Percentiles rank a stretch among this genome's conserved stretches.
phyloP scores from a whole-genome alignment of 305 asterid species.

The Fraxinus dipetala region DNA sequence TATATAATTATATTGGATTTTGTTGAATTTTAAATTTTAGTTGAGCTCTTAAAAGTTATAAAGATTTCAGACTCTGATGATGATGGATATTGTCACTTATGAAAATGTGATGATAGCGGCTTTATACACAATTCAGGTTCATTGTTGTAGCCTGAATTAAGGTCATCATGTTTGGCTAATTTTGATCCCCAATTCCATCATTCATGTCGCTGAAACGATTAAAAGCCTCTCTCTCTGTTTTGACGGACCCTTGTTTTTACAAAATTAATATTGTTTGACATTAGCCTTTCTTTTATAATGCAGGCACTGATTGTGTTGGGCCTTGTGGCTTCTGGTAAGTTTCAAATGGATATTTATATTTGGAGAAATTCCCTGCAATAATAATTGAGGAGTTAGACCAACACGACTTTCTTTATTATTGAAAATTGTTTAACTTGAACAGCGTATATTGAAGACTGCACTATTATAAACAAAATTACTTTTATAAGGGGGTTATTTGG shows the following conservation, averaged over 20 bases:
- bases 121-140: not conserved
- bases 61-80: not conserved
- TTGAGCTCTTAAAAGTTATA: not conserved
- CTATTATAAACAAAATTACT: not conserved
- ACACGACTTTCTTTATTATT: not conserved
- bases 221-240: not conserved
- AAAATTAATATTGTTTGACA: not conserved
- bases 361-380: not conserved
- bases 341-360: not conserved
- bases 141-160: not conserved
- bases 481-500: not conserved
- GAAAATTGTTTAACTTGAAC: not conserved
- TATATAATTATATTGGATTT: not conserved
- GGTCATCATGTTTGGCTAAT: not conserved
- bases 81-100: not conserved
- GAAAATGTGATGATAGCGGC: not conserved
- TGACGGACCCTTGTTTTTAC: not conserved
- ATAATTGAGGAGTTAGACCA: not conserved
- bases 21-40: not conserved
- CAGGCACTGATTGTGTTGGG: slow-evolving; percentile 77
- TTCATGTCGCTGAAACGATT: not conserved
- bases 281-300: slow-evolving; percentile 16
- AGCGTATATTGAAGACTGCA: not conserved
- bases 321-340: slow-evolving; percentile 78
- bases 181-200: not conserved